Conservation (phyloP, 1,139 yeast genomes). For the Kurtzmaniella natalensis region DNA sequence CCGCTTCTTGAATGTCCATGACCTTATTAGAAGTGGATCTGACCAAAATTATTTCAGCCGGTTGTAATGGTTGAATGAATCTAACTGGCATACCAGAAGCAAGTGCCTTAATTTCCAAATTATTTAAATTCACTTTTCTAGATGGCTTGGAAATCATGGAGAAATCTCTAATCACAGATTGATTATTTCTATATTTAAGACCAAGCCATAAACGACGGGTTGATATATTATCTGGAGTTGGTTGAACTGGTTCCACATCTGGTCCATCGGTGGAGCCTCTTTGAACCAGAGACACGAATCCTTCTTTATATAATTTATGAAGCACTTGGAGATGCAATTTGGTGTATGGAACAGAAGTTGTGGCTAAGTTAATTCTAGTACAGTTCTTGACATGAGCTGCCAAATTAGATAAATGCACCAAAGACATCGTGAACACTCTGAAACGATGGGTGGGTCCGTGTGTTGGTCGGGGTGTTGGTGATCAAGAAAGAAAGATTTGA, state of each 20-base stretch:
- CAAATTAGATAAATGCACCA: slow-evolving; percentile 76
- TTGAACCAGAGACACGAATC: slow-evolving; percentile 79
- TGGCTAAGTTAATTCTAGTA: slow-evolving; percentile 64
- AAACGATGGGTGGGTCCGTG: background rate
- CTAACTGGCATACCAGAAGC: slow-evolving; percentile 76
- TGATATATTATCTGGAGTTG: slow-evolving; percentile 82
- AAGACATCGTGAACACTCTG: slow-evolving; percentile 53
- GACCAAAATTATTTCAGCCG: slow-evolving; percentile 84
- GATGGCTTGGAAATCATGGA: slow-evolving; percentile 82
- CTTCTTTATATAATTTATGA: slow-evolving; percentile 82
- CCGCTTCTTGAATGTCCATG: slow-evolving; percentile 80
- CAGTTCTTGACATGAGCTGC: slow-evolving; percentile 92
- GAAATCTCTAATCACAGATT: slow-evolving; percentile 70
- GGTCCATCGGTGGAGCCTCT: slow-evolving; percentile 92
- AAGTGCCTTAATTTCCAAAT: slow-evolving; percentile 63
- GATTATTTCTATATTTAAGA: slow-evolving; percentile 77
- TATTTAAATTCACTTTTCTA: slow-evolving; percentile 60
- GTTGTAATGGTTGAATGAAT: slow-evolving; percentile 74
- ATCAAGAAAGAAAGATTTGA: no score
- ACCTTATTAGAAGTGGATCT: slow-evolving; percentile 48
- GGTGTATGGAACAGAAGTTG: slow-evolving; percentile 82
- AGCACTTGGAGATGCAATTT: slow-evolving; percentile 81
- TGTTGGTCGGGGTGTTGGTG: no score
- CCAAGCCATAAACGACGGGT: slow-evolving; percentile 91
- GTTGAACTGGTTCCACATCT: slow-evolving; percentile 67